Conservation (phyloP, 345 rosid genomes). For the Sonneratia caseolaris region DNA sequence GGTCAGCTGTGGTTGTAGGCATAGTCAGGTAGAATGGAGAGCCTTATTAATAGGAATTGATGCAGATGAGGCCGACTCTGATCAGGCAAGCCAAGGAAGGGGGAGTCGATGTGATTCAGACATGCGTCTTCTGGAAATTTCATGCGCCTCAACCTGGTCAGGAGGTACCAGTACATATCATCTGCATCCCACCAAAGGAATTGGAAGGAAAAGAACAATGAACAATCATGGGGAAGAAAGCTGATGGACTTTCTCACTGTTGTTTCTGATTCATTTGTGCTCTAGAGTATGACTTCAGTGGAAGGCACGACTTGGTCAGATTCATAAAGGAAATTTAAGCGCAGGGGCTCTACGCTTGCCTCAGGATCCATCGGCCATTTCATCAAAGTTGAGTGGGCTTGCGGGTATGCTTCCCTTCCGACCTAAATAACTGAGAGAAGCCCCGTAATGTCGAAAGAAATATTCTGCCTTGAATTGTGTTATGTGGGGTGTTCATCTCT, state of each 20-base stretch:
- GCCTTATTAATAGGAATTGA: background rate
- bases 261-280: no score
- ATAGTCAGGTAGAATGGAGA: background rate
- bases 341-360: slow-evolving; percentile 68
- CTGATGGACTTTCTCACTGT: no score
- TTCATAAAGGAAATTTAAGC: slow-evolving; percentile 69
- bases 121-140: slow-evolving; percentile 90
- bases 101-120: slow-evolving; percentile 80
- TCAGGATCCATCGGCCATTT: slow-evolving; percentile 89
- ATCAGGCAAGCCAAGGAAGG: slow-evolving; percentile 80
- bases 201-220: no score
- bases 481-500: no score
- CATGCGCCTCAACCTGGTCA: slow-evolving; percentile 78
- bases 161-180: slow-evolving; percentile 2
- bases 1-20: no score
- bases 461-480: no score
- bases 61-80: slow-evolving; percentile 87
- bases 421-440: no score
- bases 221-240: no score
- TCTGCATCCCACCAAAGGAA: no score
- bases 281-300: slow-evolving; percentile 70
- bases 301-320: slow-evolving; percentile 59
- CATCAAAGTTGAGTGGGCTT: slow-evolving; percentile 79
- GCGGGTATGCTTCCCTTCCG: slow-evolving; percentile 37
- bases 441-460: no score